Evolutionary conservation across 768 basidiomycete species (phyloP).

Genomic region (Lactarius tabidus): DNA sequence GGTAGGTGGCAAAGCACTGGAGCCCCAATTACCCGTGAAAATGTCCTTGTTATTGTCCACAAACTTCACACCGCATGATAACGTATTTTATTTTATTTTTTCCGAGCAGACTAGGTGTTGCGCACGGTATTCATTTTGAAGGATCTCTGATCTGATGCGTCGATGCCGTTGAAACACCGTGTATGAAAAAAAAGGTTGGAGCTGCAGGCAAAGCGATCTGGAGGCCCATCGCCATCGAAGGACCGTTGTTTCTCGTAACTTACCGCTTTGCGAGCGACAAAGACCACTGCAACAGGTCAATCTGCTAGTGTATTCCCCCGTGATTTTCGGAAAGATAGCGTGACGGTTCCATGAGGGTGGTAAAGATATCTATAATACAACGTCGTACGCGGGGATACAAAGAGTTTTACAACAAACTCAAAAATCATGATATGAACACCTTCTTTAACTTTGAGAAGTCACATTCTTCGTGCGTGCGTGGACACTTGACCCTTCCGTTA

Average conservation of each 20-base stretch:
- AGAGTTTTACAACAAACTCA: not conserved
- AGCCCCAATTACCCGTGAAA: not conserved
- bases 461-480: conserved; percentile 62
- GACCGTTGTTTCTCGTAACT: not conserved
- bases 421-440: conserved; percentile 79
- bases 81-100: not conserved
- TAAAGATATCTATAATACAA: not conserved
- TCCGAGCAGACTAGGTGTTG: not conserved
- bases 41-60: not conserved
- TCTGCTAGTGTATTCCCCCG: not conserved
- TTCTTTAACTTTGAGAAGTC: conserved; percentile 68
- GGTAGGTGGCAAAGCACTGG: not conserved
- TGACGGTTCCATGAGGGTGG: not conserved
- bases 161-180: not conserved
- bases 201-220: not conserved
- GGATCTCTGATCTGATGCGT: not conserved
- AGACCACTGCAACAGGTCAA: not conserved
- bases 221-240: not conserved
- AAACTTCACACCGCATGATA: not conserved
- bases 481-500: conserved; percentile 79
- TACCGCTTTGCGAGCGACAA: not conserved
- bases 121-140: not conserved
- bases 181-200: not conserved
- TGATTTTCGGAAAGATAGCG: not conserved
- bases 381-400: not conserved